Evolutionary conservation across 2,329 filamentous ascomycete species (phyloP), one percentile per base, ranked within the genome.

Genomic region (Xenoacremonium recifei): DNA sequence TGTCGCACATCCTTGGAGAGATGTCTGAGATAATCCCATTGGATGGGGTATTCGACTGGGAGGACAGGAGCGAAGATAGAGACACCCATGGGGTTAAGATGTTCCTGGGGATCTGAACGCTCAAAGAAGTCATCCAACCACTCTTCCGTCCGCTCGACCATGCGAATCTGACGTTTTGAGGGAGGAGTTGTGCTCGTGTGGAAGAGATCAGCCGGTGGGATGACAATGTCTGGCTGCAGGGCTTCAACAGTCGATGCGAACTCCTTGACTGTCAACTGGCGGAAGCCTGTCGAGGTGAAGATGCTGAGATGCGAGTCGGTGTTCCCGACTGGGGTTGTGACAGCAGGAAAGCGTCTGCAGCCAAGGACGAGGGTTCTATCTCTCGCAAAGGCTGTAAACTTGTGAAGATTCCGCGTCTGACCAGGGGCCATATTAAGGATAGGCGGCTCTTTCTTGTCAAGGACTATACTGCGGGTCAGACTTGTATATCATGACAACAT

Each of bases 261-360:
- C 40, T 87, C 80, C 6, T 79, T 72, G 0, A 82, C 79, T 21
- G 79, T 77, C 23, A 97, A 70, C 42, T 79, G 75, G 47, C 81
- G 79, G 66, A 95, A 96, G 21, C 93, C 93, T 1, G 89, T 88
- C 1, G 90, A 92, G 3, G 93, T 96, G 60, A 87, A 83, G 35
- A 97, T 77, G 15, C 86, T 82, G 31, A 97, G 74, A 35, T 82
- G 77, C 29, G 78, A 79, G 48, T 84, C 79, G 7, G 82, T 84
- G 61, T 93, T 90, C 16, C 80, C 79, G 49, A 82, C 72, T 1
- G 88, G 87, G 6, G 84, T 81, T 7, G 76, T 67, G 16, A 96
- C 83, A 1, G 89, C 81, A 2, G 91, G 87, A 36, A 85, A 80
- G 21, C 92, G 78, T 40, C 93, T 84, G 1, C 92, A 79, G 10